Evolutionary conservation across 2,329 filamentous ascomycete genomes (phyloP).

Genomic region (Celoporthe dispersa): DNA sequence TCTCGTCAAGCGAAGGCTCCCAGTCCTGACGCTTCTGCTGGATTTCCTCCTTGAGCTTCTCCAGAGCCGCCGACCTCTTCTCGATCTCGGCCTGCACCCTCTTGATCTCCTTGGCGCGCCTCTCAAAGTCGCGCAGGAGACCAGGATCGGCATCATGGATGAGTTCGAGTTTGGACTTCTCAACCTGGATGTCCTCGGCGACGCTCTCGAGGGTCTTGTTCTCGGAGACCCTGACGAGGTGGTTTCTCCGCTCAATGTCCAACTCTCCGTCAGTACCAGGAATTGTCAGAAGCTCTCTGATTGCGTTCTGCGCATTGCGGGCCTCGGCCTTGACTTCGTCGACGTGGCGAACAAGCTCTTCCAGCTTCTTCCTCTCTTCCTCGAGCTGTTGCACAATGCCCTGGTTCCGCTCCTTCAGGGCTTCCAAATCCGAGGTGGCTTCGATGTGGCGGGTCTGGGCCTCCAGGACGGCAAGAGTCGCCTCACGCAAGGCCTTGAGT

Average conservation of each 20-base stretch:
- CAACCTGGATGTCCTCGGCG: constrained; percentile 73
- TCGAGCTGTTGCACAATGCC: constrained; percentile 60
- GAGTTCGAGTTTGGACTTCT: constrained; percentile 76
- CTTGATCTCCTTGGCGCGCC: constrained; percentile 71
- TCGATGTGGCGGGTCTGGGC: constrained; percentile 75
- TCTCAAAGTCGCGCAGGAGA: constrained; percentile 77
- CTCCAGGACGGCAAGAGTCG: constrained; percentile 69
- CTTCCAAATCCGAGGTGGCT: constrained; percentile 77
- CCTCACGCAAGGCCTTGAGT: constrained; percentile 64
- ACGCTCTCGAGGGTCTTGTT: constrained; percentile 66
- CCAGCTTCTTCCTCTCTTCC: constrained; percentile 46
- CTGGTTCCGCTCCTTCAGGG: constrained; percentile 68
- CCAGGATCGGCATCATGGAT: constrained; percentile 78
- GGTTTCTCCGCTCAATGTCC: constrained; percentile 44
- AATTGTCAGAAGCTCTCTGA: constrained; percentile 36
- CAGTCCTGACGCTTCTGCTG: constrained; percentile 70
- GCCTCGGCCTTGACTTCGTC: constrained; percentile 41
- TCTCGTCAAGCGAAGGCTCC: constrained; percentile 81
- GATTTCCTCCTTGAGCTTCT: constrained; percentile 62
- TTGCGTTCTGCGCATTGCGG: constrained; percentile 44
- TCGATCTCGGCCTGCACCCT: constrained; percentile 62
- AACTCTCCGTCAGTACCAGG: constrained; percentile 4
- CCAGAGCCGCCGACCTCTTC: constrained; percentile 58
- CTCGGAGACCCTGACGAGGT: constrained; percentile 49
- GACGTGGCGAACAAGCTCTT: constrained; percentile 43